Percentiles rank a stretch among this genome's conserved stretches.
Evolutionary conservation across 441 rosid genomes (phyloP).

Genomic region (Brassica balearica): DNA sequence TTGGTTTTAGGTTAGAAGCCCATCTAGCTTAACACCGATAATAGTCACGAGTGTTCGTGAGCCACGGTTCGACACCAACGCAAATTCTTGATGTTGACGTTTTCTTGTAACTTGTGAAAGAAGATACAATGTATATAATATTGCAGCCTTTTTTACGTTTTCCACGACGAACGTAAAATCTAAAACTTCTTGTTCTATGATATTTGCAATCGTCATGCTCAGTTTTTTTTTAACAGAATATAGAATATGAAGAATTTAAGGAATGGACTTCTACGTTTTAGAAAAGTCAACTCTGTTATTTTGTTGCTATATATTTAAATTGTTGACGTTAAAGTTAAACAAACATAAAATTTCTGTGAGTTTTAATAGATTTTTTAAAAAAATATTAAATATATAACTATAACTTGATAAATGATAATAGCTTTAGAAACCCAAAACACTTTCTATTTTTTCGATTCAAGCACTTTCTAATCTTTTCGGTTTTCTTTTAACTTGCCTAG

Average conservation of each 20-base stretch:
- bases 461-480: not conserved
- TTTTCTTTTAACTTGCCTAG: not conserved
- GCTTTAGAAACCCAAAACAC: not conserved
- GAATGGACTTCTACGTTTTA: not conserved
- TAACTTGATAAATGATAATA: not conserved
- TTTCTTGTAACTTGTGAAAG: not conserved
- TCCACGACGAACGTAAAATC: not conserved
- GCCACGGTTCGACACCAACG: not conserved
- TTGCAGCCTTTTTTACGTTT: no score
- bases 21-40: no score
- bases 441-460: not conserved
- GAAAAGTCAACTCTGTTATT: not conserved
- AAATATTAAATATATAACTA: no score
- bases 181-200: not conserved
- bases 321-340: conserved; percentile 2
- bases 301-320: not conserved
- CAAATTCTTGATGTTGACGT: not conserved
- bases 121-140: not conserved
- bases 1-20: no score
- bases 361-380: not conserved
- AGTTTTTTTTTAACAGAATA: not conserved
- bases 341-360: not conserved
- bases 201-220: not conserved
- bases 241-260: not conserved
- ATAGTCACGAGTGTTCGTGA: not conserved